Percentiles rank a stretch among this genome's conserved stretches.
Evolutionary conservation across 352 stramenopile genomes (phyloP).

Genomic region (Globisporangium recalcitrans): DNA sequence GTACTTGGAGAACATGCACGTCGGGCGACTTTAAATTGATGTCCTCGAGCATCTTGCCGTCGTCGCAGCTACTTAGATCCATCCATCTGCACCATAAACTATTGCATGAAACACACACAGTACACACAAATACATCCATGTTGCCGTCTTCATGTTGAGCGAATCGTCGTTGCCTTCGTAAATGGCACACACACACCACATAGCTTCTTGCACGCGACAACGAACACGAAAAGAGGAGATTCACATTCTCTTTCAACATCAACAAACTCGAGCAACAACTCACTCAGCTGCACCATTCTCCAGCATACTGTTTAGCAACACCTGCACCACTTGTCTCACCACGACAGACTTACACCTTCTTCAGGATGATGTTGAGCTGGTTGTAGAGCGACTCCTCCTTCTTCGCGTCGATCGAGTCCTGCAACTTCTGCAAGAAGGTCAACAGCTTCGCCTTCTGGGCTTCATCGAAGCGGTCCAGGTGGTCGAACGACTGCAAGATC

Average conservation of each 20-base stretch:
- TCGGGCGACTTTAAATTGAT: constrained; percentile 28
- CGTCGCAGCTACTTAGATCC: no score
- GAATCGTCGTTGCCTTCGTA: neutral
- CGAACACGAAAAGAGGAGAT: neutral
- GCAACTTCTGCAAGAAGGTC: constrained; percentile 55
- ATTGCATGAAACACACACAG: no score
- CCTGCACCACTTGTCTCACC: no score
- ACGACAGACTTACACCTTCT: constrained; percentile 52
- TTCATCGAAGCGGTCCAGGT: constrained; percentile 66
- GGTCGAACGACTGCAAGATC: constrained; percentile 76
- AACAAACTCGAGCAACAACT: neutral
- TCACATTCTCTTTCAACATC: neutral
- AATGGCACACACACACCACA: neutral
- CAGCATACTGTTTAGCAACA: no score
- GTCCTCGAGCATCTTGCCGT: no score
- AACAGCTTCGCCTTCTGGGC: constrained; percentile 52
- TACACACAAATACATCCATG: constrained; percentile 1
- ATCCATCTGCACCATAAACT: no score
- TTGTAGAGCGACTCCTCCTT: constrained; percentile 66
- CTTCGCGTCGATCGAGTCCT: constrained; percentile 49
- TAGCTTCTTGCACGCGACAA: no score
- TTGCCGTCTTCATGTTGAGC: neutral
- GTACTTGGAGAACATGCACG: constrained; percentile 51
- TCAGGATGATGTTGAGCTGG: constrained; percentile 82
- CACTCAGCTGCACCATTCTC: neutral